Conservation (phyloP, 768 basidiomycete species). For the Phylloporus scabripes region DNA sequence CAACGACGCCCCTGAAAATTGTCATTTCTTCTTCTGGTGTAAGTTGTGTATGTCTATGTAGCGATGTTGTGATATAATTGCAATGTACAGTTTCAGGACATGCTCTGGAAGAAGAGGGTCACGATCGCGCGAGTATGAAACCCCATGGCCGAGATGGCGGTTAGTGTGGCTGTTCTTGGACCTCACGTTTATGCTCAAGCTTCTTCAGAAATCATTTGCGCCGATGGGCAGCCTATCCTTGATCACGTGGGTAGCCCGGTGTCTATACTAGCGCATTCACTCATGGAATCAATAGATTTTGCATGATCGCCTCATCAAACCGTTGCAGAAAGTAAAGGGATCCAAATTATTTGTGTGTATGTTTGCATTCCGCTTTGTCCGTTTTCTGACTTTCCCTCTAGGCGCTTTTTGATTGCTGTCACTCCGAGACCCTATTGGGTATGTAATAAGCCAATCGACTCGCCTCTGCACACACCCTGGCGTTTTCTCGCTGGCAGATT, state of each 20-base stretch:
- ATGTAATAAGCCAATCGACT: not conserved
- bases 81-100: slow-evolving; percentile 18
- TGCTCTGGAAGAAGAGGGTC: slow-evolving; percentile 12
- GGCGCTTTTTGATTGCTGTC: slow-evolving; percentile 29
- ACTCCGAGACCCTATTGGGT: slow-evolving; percentile 26
- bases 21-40: slow-evolving; percentile 56
- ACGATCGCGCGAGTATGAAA: slow-evolving; percentile 32
- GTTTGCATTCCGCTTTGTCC: not conserved
- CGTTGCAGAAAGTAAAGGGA: slow-evolving; percentile 15
- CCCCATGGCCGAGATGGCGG: slow-evolving; percentile 49
- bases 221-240: slow-evolving; percentile 17
- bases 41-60: slow-evolving; percentile 5
- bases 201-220: slow-evolving; percentile 17
- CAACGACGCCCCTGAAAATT: slow-evolving; percentile 33
- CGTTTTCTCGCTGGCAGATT: slow-evolving; percentile 8
- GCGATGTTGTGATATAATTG: not conserved
- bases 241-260: slow-evolving; percentile 16
- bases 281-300: slow-evolving; percentile 11
- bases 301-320: slow-evolving; percentile 16
- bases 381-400: slow-evolving; percentile 3
- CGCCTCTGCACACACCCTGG: not conserved
- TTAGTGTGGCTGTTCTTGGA: slow-evolving; percentile 11
- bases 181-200: not conserved
- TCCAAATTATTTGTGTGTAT: slow-evolving; percentile 18
- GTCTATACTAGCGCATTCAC: not conserved